Conservation (phyloP, 805 yeast species). For the Debaryomyces prosopidis region DNA sequence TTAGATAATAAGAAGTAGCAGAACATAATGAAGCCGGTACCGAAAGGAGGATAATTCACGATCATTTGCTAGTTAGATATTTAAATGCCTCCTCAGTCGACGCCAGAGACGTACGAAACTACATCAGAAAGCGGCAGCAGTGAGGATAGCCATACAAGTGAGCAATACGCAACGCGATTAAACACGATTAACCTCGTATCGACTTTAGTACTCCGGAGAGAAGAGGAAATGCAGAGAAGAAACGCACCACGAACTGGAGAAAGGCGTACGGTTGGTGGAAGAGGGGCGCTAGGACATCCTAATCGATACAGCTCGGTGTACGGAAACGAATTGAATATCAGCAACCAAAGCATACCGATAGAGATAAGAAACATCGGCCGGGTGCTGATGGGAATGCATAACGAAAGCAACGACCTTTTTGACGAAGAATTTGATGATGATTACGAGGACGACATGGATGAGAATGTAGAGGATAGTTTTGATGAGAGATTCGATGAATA, state of each 20-base stretch:
- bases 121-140: too few species aligned
- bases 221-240: constrained; percentile 4
- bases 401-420: constrained; percentile 4
- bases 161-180: constrained; percentile 1
- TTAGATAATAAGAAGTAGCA: too few species aligned
- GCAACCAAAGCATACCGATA: constrained; percentile 7
- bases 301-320: constrained; percentile 9
- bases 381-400: constrained; percentile 2
- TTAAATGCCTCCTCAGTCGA: constrained; percentile 12
- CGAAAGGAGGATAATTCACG: too few species aligned
- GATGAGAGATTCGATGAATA: constrained; percentile 9
- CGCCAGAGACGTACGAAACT: constrained; percentile 3
- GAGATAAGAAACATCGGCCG: constrained; percentile 6
- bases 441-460: constrained; percentile 14
- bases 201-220: constrained; percentile 1
- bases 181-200: constrained; percentile 10
- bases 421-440: constrained; percentile 6
- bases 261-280: not conserved
- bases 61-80: too few species aligned
- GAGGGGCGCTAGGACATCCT: constrained; percentile 1
- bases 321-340: constrained; percentile 7
- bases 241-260: constrained; percentile 1
- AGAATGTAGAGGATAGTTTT: constrained; percentile 21
- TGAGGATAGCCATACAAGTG: not conserved
- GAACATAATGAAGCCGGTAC: too few species aligned